Evolutionary conservation across 148 eudicot genomes (phyloP), one percentile per base, ranked within the genome.

Genomic region (Dianthus caryophyllus): DNA sequence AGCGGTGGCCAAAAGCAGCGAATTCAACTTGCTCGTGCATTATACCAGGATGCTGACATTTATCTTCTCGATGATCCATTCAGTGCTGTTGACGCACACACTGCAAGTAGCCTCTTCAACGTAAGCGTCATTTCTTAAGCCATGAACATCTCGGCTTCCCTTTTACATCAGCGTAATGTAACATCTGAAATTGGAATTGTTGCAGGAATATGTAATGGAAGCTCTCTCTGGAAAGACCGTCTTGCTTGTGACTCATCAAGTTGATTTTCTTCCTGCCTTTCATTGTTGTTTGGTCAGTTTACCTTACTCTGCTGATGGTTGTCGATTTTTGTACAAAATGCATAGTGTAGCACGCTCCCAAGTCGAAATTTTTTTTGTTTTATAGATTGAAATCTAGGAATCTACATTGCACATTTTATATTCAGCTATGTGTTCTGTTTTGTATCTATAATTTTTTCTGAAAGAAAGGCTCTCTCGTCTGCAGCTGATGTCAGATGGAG

Each of bases 61-160:
- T 93, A 89, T 81, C 91, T 93, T 47, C 66, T 93, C 81, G 98
- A 93, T 61, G 98, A 89, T 74, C 98, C 98, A 22, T 93, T 93
- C 71, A 93, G 98, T 63, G 98, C 98, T 44, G 98, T 93, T 41
- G 98, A 93, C 80, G 98, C 98, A 39, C 98, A 93, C 56, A 93
- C 98, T 13, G 96, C 98, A 29, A 77, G 88, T 15, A 89, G 87
- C 79, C 81, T 93, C 66, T 89, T 93, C 70, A 85, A 77, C 73
- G 98, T 93, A 77, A 66, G 64, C 49, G 41, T 11, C 30, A 0
- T 39, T 39, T 53, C 14, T 21, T 1, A 39, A 0, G 13, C 51
- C 13, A 15, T 18, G 43, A 44, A 9, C 15, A 15, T 21, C 44
- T 13, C 21, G 18, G 22, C 26, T 38, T 33, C 8, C 17, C 44